A percentile compares a stretch with the other conserved stretches of the same genome.
Evolutionary conservation across 805 yeast genomes (phyloP).

Genomic region (Saccharomyces jurei): DNA sequence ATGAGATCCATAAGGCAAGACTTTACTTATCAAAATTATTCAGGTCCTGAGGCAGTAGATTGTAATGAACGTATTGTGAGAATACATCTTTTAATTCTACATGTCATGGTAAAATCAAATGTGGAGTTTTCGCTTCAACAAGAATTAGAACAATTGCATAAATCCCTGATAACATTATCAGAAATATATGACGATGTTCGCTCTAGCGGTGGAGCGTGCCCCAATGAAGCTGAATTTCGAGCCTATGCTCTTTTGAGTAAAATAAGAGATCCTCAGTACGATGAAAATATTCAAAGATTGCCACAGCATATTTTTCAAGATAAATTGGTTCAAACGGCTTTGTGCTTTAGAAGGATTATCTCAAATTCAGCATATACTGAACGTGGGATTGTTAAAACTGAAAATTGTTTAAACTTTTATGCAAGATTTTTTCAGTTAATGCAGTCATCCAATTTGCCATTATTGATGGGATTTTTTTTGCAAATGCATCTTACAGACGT

Average conservation of each 20-base stretch:
- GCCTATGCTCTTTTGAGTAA: conserved; percentile 79
- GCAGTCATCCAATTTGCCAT: conserved; percentile 46
- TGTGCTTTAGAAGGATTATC: conserved; percentile 57
- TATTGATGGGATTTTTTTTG: conserved; percentile 60
- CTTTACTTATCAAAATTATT: conserved; percentile 88
- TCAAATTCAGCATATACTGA: conserved; percentile 54
- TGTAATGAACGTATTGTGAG: conserved; percentile 89
- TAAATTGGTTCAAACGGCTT: conserved; percentile 57
- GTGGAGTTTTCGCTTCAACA: conserved; percentile 86
- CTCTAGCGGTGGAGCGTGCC: conserved; percentile 55
- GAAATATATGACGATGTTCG: conserved; percentile 82
- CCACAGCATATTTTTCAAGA: conserved; percentile 51
- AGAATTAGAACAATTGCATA: conserved; percentile 88
- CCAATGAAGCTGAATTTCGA: conserved; percentile 89
- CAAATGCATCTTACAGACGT: conserved; percentile 78
- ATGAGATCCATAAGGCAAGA: conserved; percentile 95
- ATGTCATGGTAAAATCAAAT: conserved; percentile 70
- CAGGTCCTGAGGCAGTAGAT: conserved; percentile 87
- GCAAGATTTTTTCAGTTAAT: conserved; percentile 55
- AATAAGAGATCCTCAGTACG: conserved; percentile 76
- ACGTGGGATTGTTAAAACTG: conserved; percentile 44
- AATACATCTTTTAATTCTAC: conserved; percentile 73
- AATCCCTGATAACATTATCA: conserved; percentile 77
- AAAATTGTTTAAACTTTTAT: conserved; percentile 55
- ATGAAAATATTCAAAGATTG: conserved; percentile 59